These are phyloP conservation scores for Fagopyrum homotropicum DNA, from an alignment of 148 eudicot species.

Conservation along the genomic window DNA sequence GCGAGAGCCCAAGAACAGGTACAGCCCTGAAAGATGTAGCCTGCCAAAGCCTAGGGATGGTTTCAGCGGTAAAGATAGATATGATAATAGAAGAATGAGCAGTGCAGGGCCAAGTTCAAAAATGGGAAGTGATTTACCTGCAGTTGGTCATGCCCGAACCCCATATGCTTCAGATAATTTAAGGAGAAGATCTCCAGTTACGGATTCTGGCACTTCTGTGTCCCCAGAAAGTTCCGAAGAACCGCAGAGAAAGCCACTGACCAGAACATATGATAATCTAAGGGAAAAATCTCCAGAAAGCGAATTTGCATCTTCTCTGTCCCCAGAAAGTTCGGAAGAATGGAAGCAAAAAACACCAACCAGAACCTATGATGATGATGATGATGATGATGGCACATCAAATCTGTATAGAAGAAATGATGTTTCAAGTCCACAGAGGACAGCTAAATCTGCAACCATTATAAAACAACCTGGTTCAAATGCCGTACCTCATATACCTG, in stretches of 20 bases:
- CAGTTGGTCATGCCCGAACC: slow-evolving; percentile 31
- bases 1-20: no score
- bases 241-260: no score
- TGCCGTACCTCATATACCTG: slow-evolving; percentile 34
- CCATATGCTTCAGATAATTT: slow-evolving; percentile 52
- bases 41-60: no score
- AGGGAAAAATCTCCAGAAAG: slow-evolving; percentile 24
- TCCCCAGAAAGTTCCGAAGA: slow-evolving; percentile 31
- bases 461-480: slow-evolving; percentile 36
- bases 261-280: slow-evolving; percentile 35
- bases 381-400: slow-evolving; percentile 39
- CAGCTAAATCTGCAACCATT: slow-evolving; percentile 35
- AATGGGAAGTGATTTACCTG: slow-evolving; percentile 31
- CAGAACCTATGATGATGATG: slow-evolving; percentile 55
- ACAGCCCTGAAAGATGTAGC: no score
- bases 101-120: slow-evolving; percentile 26
- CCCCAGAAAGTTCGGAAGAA: slow-evolving; percentile 43
- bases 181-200: slow-evolving; percentile 54
- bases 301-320: slow-evolving; percentile 28
- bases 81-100: background rate
- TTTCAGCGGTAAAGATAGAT: background rate
- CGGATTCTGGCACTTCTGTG: slow-evolving; percentile 27
- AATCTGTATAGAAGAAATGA: slow-evolving; percentile 36
- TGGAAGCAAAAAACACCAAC: slow-evolving; percentile 36
- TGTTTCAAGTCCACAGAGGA: slow-evolving; percentile 39